Conservation (phyloP, 108 stramenopile genomes). For the Fragilariopsis cylindrus region DNA sequence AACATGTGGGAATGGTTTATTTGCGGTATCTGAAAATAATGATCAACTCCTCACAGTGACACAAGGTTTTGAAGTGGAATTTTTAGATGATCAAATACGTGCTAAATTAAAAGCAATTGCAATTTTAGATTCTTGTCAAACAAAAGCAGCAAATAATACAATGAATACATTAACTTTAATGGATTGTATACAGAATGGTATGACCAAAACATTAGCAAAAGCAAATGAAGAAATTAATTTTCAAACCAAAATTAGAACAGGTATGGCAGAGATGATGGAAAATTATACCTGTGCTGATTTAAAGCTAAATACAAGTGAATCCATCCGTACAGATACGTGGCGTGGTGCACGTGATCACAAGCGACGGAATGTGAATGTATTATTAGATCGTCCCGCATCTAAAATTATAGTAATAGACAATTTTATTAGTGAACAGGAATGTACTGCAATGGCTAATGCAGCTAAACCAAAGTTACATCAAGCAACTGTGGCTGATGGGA, state of each 20-base stretch:
- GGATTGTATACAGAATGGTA: slow-evolving; percentile 30
- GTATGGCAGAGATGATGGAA: slow-evolving; percentile 62
- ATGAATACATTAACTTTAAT: slow-evolving; percentile 40
- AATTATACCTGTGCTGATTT: slow-evolving; percentile 85
- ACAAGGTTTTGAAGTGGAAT: slow-evolving; percentile 29
- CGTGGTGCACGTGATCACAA: slow-evolving; percentile 23
- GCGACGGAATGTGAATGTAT: slow-evolving; percentile 45
- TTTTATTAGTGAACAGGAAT: slow-evolving; percentile 84
- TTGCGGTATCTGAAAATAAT: slow-evolving; percentile 59
- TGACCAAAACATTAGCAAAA: slow-evolving; percentile 27
- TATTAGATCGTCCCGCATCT: slow-evolving; percentile 61
- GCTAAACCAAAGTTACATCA: slow-evolving; percentile 57
- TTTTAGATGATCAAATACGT: slow-evolving; percentile 59
- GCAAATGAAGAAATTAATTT: slow-evolving; percentile 73
- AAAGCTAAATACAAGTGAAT: slow-evolving; percentile 48
- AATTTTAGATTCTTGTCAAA: slow-evolving; percentile 51
- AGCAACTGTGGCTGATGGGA: slow-evolving; percentile 85
- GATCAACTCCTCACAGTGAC: slow-evolving; percentile 44
- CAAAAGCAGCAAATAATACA: neutral
- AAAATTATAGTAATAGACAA: slow-evolving; percentile 75
- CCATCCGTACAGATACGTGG: slow-evolving; percentile 41
- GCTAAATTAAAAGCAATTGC: slow-evolving; percentile 49
- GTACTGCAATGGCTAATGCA: slow-evolving; percentile 67
- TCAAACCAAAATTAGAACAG: slow-evolving; percentile 54
- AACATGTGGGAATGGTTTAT: slow-evolving; percentile 49